Evolutionary conservation across 345 rosid species (phyloP), one percentile per base, ranked within the genome.

Genomic region (Chamaenerion angustifolium): DNA sequence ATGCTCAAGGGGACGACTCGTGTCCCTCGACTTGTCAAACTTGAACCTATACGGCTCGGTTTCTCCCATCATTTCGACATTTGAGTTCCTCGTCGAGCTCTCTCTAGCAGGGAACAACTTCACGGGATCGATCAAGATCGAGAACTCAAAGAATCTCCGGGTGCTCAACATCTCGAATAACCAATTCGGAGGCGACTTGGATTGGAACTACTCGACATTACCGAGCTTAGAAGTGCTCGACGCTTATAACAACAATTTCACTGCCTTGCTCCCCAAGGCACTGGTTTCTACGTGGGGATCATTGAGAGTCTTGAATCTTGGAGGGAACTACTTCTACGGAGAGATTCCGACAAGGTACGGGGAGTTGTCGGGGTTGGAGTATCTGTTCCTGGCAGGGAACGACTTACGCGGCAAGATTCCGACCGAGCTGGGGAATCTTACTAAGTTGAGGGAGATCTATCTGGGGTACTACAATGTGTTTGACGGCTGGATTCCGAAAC

Each of bases 251-350:
- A 90, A 90, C 62, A 82, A 74, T 64, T 78, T 90, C 73, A 79
- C 76, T n/a, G 84, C 83, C 4, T 59, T 76, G 6, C 85, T 90
- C 15, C 98, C 98, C 3, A 21, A 64, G 25, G 66, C 75, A 17
- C 25, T 79, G 12, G 56, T 68, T 11, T 40, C 66, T 46, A 73
- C 73, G 56, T 49, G 58, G 60, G 76, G 59, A 27, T 79, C n/a
- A n/a, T n/a, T 90, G 41, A 58, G 56, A 62, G 53, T 70, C 76
- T 83, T 90, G 65, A 70, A 83, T 48, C 74, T 90, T 43, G 98
- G 98, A 11, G 95, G 98, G 53, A 90, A 90, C 68, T 90, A 58
- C 72, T 86, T 90, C 48, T 46, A 46, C 7, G 95, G 98, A 8
- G 63, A 59, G 66, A 90, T 90, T 46, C 95, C 95, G 14, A 43